phyloP scores from a whole-genome alignment of 2,329 filamentous ascomycete species.

The Trichoderma atroviride region DNA sequence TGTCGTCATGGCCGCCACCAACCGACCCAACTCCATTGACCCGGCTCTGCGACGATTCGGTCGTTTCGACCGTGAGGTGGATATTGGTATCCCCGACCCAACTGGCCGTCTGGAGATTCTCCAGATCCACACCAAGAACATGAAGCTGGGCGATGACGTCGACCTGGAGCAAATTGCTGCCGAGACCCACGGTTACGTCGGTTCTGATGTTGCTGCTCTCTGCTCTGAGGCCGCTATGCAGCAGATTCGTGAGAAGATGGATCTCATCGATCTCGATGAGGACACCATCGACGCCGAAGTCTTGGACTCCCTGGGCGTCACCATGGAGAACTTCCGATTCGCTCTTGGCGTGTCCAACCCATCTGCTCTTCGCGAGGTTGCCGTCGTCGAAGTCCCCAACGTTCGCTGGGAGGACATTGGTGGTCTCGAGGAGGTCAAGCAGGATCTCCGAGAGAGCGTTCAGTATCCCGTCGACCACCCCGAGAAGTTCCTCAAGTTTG shows the following conservation, averaged over 20 bases:
- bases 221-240: conserved; percentile 99
- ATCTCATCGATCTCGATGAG: conserved; percentile 97
- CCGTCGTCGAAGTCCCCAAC: conserved; percentile 98
- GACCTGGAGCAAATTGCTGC: conserved; percentile 95
- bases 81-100: conserved; percentile 96
- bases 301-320: conserved; percentile 95
- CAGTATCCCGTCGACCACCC: conserved; percentile 99
- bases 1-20: conserved; percentile 98
- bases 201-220: conserved; percentile 96
- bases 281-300: conserved; percentile 99
- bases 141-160: conserved; percentile 97
- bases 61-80: conserved; percentile 98
- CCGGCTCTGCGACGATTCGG: conserved; percentile 96
- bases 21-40: conserved; percentile 98
- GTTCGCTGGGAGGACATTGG: conserved; percentile 99
- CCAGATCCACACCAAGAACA: conserved; percentile 99
- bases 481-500: conserved; percentile 99
- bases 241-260: conserved; percentile 99
- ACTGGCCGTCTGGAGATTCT: conserved; percentile 98
- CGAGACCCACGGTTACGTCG: conserved; percentile 98
- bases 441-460: conserved; percentile 97
- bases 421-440: conserved; percentile 97
- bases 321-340: conserved; percentile 99
- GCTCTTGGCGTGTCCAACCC: conserved; percentile 98
- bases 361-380: conserved; percentile 96